These are phyloP conservation scores for Lichtheimia ramosa DNA, from an alignment of 371 early-diverging fungal species.

Conservation along the genomic window DNA sequence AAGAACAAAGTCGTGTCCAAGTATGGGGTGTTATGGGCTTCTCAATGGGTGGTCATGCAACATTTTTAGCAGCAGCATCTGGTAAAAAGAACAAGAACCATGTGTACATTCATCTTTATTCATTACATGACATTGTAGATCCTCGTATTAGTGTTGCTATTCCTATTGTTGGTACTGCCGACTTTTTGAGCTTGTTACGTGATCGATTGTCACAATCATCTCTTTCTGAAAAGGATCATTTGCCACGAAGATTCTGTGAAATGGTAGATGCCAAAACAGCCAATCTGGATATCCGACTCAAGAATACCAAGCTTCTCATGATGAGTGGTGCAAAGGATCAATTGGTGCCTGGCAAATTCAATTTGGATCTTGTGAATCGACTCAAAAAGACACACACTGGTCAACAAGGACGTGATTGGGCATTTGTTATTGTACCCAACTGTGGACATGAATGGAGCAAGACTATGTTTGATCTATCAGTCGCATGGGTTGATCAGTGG, in stretches of 20 bases:
- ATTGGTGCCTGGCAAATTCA: slow-evolving; percentile 29
- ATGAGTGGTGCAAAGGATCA: slow-evolving; percentile 36
- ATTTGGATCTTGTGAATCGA: slow-evolving; percentile 17
- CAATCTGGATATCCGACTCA: slow-evolving; percentile 20
- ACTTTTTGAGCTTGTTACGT: slow-evolving; percentile 30
- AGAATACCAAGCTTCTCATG: slow-evolving; percentile 31
- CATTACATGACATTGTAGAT: slow-evolving; percentile 18
- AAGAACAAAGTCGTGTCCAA: slow-evolving; percentile 21
- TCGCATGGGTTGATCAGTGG: slow-evolving; percentile 37
- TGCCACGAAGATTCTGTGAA: slow-evolving; percentile 26
- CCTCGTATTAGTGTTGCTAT: slow-evolving; percentile 41
- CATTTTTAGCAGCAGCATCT: slow-evolving; percentile 46
- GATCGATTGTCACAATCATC: slow-evolving; percentile 16
- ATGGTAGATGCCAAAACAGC: slow-evolving; percentile 10
- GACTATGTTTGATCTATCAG: slow-evolving; percentile 27
- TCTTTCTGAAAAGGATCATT: slow-evolving; percentile 11
- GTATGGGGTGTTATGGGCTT: slow-evolving; percentile 55
- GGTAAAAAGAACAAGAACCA: slow-evolving; percentile 23
- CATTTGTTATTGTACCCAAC: slow-evolving; percentile 23
- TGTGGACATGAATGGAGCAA: slow-evolving; percentile 44
- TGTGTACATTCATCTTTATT: not conserved
- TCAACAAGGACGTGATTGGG: slow-evolving; percentile 32
- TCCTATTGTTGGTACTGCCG: slow-evolving; percentile 41
- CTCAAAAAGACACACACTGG: slow-evolving; percentile 20
- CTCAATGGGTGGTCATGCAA: slow-evolving; percentile 59